Conservation (phyloP, 2,329 filamentous ascomycete species). For the Chrysoporthe puriensis region DNA sequence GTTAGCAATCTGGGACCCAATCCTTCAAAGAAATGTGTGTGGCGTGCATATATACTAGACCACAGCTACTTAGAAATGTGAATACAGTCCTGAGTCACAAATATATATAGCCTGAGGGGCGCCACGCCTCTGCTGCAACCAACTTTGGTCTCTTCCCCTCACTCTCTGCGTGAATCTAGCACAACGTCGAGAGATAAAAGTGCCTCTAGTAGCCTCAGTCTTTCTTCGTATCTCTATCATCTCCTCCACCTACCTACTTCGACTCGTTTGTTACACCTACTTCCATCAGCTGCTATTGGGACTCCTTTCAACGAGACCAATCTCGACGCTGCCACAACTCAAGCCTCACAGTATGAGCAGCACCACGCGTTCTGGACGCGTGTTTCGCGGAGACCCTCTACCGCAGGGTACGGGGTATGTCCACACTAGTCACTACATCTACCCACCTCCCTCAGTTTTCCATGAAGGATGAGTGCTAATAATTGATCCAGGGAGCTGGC, state of each 20-base stretch:
- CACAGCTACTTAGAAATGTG: no score
- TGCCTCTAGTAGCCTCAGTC: not conserved
- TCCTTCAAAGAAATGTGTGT: no score
- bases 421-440: not conserved
- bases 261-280: not conserved
- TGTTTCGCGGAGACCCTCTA: not conserved
- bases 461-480: not conserved
- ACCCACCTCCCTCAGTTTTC: not conserved
- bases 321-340: not conserved
- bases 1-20: not conserved
- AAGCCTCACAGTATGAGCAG: not conserved
- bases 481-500: not conserved
- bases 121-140: no score
- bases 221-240: not conserved
- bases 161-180: not conserved
- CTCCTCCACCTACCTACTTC: not conserved
- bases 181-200: not conserved
- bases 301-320: not conserved
- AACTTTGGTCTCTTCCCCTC: not conserved
- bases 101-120: no score
- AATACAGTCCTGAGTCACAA: no score
- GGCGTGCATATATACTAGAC: no score
- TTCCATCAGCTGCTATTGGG: not conserved
- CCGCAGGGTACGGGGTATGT: not conserved
- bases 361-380: not conserved